phyloP scores from a whole-genome alignment of 2,329 filamentous ascomycete genomes.

The Macroventuria anomochaeta region DNA sequence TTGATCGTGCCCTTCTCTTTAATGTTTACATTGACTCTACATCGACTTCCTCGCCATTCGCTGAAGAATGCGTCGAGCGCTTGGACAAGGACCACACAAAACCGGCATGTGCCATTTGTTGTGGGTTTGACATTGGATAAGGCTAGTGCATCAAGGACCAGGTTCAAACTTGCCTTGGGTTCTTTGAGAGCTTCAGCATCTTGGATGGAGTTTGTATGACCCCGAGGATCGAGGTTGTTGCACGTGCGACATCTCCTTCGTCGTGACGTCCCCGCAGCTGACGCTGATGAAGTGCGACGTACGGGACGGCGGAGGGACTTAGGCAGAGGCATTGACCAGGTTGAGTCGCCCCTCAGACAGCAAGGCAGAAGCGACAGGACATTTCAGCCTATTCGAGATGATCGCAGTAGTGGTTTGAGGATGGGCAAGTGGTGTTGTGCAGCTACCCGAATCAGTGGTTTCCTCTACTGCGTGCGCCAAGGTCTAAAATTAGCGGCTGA shows the following conservation, averaged over 20 bases:
- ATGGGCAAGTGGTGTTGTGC: background rate
- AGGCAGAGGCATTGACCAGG: constrained; percentile 31
- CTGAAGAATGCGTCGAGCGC: constrained; percentile 39
- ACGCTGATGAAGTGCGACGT: constrained; percentile 16
- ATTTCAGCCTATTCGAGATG: constrained; percentile 4
- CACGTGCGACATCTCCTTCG: constrained; percentile 37
- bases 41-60: constrained; percentile 32
- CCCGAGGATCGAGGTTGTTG: constrained; percentile 39
- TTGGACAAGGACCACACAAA: constrained; percentile 35
- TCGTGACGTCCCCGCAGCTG: constrained; percentile 20
- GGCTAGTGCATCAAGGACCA: constrained; percentile 37
- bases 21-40: constrained; percentile 32
- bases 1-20: constrained; percentile 39
- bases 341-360: background rate
- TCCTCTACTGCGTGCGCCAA: background rate
- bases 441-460: background rate
- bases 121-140: constrained; percentile 25
- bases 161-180: constrained; percentile 26
- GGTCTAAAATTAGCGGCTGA: constrained; percentile 7
- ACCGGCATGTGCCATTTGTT: constrained; percentile 34
- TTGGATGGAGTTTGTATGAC: constrained; percentile 33
- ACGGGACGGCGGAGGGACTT: constrained; percentile 32
- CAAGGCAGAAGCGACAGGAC: constrained; percentile 6
- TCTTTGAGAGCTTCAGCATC: constrained; percentile 27
- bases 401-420: background rate